phyloP scores from a whole-genome alignment of 2,329 filamentous ascomycete species.

The Trichoderma koningii region DNA sequence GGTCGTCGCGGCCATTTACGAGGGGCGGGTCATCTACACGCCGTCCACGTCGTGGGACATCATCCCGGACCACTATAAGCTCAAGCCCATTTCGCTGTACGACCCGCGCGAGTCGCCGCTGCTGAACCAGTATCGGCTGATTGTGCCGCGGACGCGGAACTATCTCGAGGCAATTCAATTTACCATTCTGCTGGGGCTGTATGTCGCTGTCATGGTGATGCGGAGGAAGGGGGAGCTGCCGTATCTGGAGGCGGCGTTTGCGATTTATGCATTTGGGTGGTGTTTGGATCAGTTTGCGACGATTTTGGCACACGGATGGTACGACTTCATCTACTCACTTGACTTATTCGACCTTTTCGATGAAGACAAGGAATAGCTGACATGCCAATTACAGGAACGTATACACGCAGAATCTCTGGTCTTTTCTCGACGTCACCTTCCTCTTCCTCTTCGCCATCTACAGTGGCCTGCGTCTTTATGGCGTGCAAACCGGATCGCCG shows the following conservation, averaged over 20 bases:
- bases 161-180: slow-evolving; percentile 76
- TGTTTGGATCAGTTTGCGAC: slow-evolving; percentile 76
- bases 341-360: not conserved
- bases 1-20: slow-evolving; percentile 80
- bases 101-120: slow-evolving; percentile 73
- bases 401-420: slow-evolving; percentile 87
- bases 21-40: slow-evolving; percentile 78
- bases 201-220: slow-evolving; percentile 70
- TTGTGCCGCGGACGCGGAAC: slow-evolving; percentile 77
- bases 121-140: slow-evolving; percentile 81
- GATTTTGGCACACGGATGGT: slow-evolving; percentile 72
- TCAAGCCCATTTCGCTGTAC: slow-evolving; percentile 78
- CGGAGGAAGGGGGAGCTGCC: slow-evolving; percentile 60
- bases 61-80: slow-evolving; percentile 82
- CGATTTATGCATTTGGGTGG: slow-evolving; percentile 77
- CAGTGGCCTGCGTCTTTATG: slow-evolving; percentile 66
- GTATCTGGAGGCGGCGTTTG: slow-evolving; percentile 65
- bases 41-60: slow-evolving; percentile 81
- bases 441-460: slow-evolving; percentile 71
- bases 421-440: slow-evolving; percentile 80
- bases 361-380: not conserved
- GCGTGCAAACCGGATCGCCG: slow-evolving; percentile 53
- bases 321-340: slow-evolving; percentile 30
- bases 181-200: slow-evolving; percentile 66
- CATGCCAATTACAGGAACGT: slow-evolving; percentile 59